These are phyloP conservation scores for Paramecium sexaurelia DNA, from an alignment of 73 alveolate genomes.

Conservation along the genomic window DNA sequence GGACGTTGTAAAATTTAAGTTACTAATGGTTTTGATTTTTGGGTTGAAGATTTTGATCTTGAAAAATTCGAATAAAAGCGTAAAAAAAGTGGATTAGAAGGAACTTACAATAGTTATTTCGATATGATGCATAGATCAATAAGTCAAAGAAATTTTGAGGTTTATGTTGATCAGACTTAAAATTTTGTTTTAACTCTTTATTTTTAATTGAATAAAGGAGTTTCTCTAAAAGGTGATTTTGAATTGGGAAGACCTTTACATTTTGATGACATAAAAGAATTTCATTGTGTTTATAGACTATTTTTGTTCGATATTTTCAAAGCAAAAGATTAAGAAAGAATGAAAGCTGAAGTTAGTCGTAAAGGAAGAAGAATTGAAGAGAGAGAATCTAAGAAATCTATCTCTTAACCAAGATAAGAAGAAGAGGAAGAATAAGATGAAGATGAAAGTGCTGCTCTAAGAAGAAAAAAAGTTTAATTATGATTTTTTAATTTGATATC, in stretches of 20 bases:
- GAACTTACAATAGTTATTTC: background rate
- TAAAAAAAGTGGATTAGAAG: constrained; percentile 48
- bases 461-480: background rate
- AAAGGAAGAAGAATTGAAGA: background rate
- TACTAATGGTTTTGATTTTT: constrained; percentile 52
- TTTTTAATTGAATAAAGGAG: background rate
- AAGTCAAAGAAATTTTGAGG: constrained; percentile 23
- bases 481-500: background rate
- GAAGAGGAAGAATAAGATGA: constrained; percentile 30
- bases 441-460: constrained; percentile 9
- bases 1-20: constrained; percentile 9
- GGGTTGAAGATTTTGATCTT: constrained; percentile 48
- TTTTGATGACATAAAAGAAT: constrained; percentile 43
- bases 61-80: constrained; percentile 35
- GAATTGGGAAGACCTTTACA: constrained; percentile 53
- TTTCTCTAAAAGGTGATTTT: constrained; percentile 12
- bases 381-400: constrained; percentile 6
- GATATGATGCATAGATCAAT: constrained; percentile 58
- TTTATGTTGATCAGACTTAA: background rate
- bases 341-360: constrained; percentile 18
- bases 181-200: background rate
- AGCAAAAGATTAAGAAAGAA: constrained; percentile 42
- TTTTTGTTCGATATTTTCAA: constrained; percentile 35
- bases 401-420: constrained; percentile 23
- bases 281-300: constrained; percentile 36